phyloP scores from a whole-genome alignment of 768 basidiomycete species.

The Suillus placidus region DNA sequence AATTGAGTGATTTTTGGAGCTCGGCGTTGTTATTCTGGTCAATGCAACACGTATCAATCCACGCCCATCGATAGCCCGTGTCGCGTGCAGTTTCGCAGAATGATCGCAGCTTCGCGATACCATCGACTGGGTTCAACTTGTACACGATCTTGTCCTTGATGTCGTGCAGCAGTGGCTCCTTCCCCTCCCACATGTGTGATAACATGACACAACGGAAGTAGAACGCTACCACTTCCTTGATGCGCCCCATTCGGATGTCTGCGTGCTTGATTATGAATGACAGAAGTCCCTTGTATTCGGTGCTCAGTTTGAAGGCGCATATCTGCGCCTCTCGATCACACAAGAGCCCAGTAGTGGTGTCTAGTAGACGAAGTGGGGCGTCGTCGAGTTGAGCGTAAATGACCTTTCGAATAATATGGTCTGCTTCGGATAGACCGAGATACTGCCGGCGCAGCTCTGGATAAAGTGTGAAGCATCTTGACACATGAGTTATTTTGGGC shows the following conservation, averaged over 20 bases:
- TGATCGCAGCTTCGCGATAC: not conserved
- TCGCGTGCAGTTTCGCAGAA: not conserved
- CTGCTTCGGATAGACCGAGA: not conserved
- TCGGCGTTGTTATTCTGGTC: not conserved
- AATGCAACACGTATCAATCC: not conserved
- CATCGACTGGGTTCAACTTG: not conserved
- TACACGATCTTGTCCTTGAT: not conserved
- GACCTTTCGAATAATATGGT: not conserved
- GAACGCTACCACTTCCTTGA: not conserved
- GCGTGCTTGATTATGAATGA: not conserved
- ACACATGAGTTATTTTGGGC: not conserved
- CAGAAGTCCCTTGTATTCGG: not conserved
- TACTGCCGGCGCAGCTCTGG: not conserved
- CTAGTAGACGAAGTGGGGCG: not conserved
- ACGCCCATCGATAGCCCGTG: not conserved
- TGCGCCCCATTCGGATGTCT: not conserved
- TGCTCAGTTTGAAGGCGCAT: not conserved
- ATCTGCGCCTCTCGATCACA: not conserved
- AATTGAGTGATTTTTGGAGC: not conserved
- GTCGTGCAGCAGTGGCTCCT: not conserved
- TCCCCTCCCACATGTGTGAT: not conserved
- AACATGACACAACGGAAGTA: not conserved
- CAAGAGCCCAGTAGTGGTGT: not conserved
- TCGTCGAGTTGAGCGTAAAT: not conserved
- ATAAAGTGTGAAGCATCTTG: not conserved